These are phyloP conservation scores for Epipyxis sp. DNA, from an alignment of 108 stramenopile species.

Conservation along the genomic window DNA sequence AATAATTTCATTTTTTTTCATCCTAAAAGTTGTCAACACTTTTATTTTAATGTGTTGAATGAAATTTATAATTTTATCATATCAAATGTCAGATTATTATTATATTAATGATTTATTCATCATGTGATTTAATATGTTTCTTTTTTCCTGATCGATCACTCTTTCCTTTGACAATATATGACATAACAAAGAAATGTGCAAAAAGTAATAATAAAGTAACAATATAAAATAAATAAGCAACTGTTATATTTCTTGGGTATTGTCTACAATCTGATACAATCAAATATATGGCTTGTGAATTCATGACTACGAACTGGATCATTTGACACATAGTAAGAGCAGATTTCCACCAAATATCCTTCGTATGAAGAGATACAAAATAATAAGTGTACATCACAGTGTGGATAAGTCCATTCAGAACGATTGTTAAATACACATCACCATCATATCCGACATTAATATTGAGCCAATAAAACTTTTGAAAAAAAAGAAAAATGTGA, in stretches of 20 bases:
- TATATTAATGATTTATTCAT: no score
- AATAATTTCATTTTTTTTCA: no score
- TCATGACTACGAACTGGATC: conserved; percentile 95
- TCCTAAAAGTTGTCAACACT: no score
- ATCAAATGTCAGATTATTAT: no score
- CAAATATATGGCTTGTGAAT: conserved; percentile 83
- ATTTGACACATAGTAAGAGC: conserved; percentile 87
- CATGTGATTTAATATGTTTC: no score
- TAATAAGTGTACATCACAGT: conserved; percentile 99
- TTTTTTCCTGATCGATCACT: no score
- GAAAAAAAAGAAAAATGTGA: conserved; percentile 1
- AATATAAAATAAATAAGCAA: conserved; percentile 87
- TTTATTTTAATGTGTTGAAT: no score
- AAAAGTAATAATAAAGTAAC: conserved; percentile 88
- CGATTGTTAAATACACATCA: conserved; percentile 90
- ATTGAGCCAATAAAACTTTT: conserved; percentile 90
- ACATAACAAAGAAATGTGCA: conserved; percentile 88
- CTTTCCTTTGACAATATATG: conserved; percentile 68
- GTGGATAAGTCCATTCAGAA: conserved; percentile 97
- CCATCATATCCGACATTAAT: conserved; percentile 82
- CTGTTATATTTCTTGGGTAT: conserved; percentile 63
- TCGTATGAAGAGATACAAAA: conserved; percentile 98
- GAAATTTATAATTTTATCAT: no score
- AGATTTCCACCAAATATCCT: conserved; percentile 96
- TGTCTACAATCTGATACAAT: conserved; percentile 65